Conservation (phyloP, 345 rosid genomes). For the Eucalyptus pumila region DNA sequence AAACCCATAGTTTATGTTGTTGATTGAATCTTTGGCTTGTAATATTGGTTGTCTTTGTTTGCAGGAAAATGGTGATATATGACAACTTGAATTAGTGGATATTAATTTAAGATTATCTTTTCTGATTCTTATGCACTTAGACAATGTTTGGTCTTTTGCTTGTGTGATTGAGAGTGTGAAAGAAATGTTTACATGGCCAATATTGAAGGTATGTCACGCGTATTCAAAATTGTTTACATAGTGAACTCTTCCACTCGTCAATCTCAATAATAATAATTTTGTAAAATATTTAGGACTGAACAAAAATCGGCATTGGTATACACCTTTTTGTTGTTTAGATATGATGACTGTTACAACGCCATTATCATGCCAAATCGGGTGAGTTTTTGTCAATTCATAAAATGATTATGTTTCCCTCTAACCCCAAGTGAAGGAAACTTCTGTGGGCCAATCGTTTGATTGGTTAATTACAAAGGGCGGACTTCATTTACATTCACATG, state of each 20-base stretch:
- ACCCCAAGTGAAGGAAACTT: background rate
- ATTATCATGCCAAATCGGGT: background rate
- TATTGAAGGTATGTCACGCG: background rate
- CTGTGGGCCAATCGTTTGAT: no score
- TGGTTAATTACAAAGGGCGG: background rate
- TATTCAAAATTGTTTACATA: background rate
- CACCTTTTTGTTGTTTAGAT: background rate
- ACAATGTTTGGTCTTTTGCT: background rate
- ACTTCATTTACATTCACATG: background rate
- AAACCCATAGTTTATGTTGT: background rate
- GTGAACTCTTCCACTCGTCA: background rate
- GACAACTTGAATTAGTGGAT: background rate
- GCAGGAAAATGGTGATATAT: background rate
- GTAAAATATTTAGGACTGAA: background rate
- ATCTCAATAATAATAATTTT: background rate
- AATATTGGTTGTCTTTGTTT: background rate
- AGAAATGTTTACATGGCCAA: background rate
- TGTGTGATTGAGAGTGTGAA: background rate
- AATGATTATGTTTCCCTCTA: background rate
- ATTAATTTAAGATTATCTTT: background rate
- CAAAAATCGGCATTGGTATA: background rate
- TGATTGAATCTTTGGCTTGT: background rate
- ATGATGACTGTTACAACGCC: background rate
- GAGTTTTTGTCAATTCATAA: background rate
- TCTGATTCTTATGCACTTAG: background rate